These are phyloP conservation scores for Lachancea kluyveri DNA, from an alignment of 805 yeast species.

Conservation along the genomic window DNA sequence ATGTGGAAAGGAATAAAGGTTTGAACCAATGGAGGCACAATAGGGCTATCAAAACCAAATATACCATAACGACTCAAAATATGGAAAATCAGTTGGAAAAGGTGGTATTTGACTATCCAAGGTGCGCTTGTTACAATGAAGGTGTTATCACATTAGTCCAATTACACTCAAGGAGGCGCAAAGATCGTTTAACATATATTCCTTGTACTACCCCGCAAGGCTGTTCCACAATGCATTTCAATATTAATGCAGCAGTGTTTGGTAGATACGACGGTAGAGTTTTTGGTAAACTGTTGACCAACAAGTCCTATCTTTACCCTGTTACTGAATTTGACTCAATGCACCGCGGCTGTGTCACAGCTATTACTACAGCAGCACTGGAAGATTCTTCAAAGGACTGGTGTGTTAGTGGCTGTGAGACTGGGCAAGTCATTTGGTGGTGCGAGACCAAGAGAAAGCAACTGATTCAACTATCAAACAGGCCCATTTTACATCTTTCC, in stretches of 20 bases:
- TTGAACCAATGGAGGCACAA: constrained; percentile 31
- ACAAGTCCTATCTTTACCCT: constrained; percentile 29
- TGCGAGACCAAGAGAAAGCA: constrained; percentile 20
- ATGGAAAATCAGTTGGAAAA: constrained; percentile 23
- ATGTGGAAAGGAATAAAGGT: constrained; percentile 25
- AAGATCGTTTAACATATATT: constrained; percentile 28
- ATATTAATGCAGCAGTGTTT: constrained; percentile 29
- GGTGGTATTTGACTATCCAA: constrained; percentile 29
- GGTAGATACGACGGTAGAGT: constrained; percentile 33
- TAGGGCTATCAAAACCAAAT: constrained; percentile 29
- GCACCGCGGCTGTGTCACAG: constrained; percentile 28
- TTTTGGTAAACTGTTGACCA: constrained; percentile 29
- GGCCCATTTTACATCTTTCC: constrained; percentile 17
- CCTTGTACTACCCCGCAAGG: constrained; percentile 35
- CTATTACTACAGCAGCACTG: constrained; percentile 22
- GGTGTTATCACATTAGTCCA: constrained; percentile 31
- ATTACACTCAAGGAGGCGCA: constrained; percentile 20
- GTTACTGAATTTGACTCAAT: constrained; percentile 26
- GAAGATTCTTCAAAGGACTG: constrained; percentile 22
- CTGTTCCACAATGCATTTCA: constrained; percentile 32
- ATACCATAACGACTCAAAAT: constrained; percentile 24
- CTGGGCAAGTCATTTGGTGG: constrained; percentile 33
- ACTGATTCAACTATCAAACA: constrained; percentile 15
- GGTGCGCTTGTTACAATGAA: constrained; percentile 31
- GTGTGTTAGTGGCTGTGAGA: constrained; percentile 29